Evolutionary conservation across 164 flowering plant genomes (phyloP), one percentile per base, ranked within the genome.

Genomic region (Vitis labrusca): DNA sequence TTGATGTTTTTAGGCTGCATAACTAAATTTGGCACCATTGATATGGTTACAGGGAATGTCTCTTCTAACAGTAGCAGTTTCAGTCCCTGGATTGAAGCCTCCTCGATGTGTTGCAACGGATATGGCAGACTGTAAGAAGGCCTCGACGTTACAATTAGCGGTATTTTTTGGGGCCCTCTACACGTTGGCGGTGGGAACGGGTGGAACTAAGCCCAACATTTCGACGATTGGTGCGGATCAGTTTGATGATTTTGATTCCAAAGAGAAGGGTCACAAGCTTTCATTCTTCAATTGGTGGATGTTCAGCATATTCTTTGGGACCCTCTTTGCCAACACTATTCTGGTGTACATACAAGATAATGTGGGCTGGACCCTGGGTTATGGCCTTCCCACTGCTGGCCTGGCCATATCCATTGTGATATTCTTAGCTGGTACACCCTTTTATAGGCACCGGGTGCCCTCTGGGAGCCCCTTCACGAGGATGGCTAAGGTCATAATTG

Each of bases 201-300:
- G 95, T 0, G 95, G 95, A n/a, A 88, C 92, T 10, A 90, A 90
- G 82, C 95, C 92, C 4, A 90, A 90, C 80, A 90, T 90, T 9
- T 90, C 95, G 0, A 88, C 95, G 3, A 86, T 90, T 5, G 95
- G 95, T 0, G 95, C 92, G 0, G 95, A 90, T 83, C 95, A 90
- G 50, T 90, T 90, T 63, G 95, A 87, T 13, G 91, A 87, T 19
- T 86, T 80, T 54, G 78, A 91, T 3, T 89, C 84, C 8, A 85
- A 82, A 30, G 96, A 89, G 79, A 89, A 84, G 71, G 51, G 55
- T 37, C 87, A 80, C 2, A 91, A 91, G 78, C 82, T 84, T 2
- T 87, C 92, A 61, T 91, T 89, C 86, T 91, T 91, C 85, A 91
- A 91, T 64, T 91, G 96, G 93, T 91, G 91, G 93, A 79, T 86